Base-by-base conservation (phyloP, 73 alveolate species). In the Vitrella brassicaformis region DNA sequence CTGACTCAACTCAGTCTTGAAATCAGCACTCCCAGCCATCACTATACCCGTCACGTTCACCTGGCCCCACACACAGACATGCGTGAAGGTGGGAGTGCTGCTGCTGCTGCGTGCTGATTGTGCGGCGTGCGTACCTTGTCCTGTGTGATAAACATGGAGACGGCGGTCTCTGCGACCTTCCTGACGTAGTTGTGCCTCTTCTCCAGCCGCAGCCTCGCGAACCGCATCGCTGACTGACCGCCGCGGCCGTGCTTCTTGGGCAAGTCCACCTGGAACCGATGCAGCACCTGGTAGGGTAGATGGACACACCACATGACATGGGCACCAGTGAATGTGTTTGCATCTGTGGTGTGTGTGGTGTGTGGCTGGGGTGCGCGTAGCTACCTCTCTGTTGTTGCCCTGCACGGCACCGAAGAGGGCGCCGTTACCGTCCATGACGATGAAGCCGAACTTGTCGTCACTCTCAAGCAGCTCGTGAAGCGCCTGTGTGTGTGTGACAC, bases 211-310 rank as follows among this genome's bases (percentile, higher is more conserved):
- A 94, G 90, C 47, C 99, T 85, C 25, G 98, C 97, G 71, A 93
- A 94, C 31, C 99, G 83, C 81, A 90, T 85, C 25, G 98, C 94
- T 1, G 98, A 92, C 90, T 94, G 97, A 25, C 99, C 99, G 56
- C 99, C 99, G 72, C 95, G 85, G 71, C 98, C 94, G 78, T 94
- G 98, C 87, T 94, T 94, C 90, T 94, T 94, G 28, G 99, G 99
- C 32, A 94, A 81, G 65, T 90, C 93, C 10, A 94, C 99, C 22
- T 90, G 73, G 78, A 94, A 87, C 64, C 70, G 70, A 80, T 90
- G 88, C 67, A 90, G 71, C 66, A 90, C 69, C 69, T 56, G 69
- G 22, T 8, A 39, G 4, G 56, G n/a, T n/a, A n/a, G n/a, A n/a
- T n/a, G n/a, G n/a, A n/a, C n/a, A n/a, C n/a, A n/a, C n/a, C n/a